Base-by-base conservation (phyloP, 441 rosid genomes). In the Euphorbia corollata region DNA sequence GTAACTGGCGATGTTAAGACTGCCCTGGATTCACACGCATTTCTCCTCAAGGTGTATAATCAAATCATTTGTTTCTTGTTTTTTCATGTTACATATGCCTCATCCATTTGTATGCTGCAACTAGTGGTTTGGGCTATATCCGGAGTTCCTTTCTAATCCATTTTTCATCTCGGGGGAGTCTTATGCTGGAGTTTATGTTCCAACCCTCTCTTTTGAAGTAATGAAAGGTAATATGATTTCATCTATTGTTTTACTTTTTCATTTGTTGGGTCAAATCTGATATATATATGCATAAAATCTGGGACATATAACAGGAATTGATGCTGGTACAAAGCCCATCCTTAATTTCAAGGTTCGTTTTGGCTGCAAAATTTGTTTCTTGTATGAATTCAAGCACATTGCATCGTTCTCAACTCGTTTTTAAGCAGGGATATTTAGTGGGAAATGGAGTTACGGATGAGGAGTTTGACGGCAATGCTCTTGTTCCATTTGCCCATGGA, bases 81-180 rank as follows among this genome's bases (percentile, higher is more conserved):
- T 45, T 63, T 48, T n/a, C 61, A 18, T 62, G 59, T 6, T 71
- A 34, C 51, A n/a, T 50, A 59, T 48, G 39, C 59, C 56, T 72
- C 19, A 34, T 61, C 20, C 64, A 60, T 69, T 54, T 32, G 3
- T 32, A 32, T n/a, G 71, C 39, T 68, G 78, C 67, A 71, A 55
- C 2, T 74, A 92, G 97, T 92, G 98, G 97, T 88, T 93, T 77
- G 77, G 84, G 75, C 82, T 79, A 61, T 92, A 84, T 77, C 84
- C 89, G 0, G 91, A 92, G 78, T 90, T 88, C 77, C 91, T 84
- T 41, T 64, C 89, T 61, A 92, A 92, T 77, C 91, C 89, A 2
- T 87, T 92, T 66, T 92, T 74, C 71, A 74, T 92, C 63, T 71
- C 97, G 18, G 97, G 98, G 74, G 97, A 90, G 85, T 88, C 97